These are phyloP conservation scores for Kernera saxatilis DNA, from an alignment of 345 rosid genomes.

Conservation along the genomic window DNA sequence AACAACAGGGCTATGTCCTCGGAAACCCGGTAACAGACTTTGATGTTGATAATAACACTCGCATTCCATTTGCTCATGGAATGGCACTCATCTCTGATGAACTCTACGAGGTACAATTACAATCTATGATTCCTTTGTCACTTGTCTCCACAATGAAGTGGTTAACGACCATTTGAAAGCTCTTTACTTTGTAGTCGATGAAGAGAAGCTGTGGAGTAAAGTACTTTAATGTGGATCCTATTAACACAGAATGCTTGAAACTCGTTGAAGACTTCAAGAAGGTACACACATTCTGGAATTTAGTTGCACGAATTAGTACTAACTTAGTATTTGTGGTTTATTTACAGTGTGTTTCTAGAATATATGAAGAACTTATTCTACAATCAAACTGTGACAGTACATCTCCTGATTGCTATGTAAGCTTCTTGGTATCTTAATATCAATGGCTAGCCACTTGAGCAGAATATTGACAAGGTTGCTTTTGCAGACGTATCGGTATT, in stretches of 20 bases:
- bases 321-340: background rate
- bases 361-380: background rate
- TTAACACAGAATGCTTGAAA: constrained; percentile 33
- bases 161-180: background rate
- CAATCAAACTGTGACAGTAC: background rate
- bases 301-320: background rate
- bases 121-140: background rate
- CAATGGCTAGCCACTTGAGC: background rate
- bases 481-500: background rate
- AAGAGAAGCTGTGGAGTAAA: constrained; percentile 41
- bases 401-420: constrained; percentile 19
- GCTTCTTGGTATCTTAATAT: background rate
- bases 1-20: constrained; percentile 52
- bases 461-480: background rate
- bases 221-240: constrained; percentile 18
- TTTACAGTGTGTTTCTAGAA: constrained; percentile 7
- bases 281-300: background rate
- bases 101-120: constrained; percentile 43
- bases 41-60: constrained; percentile 28
- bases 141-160: background rate
- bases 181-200: constrained; percentile 36
- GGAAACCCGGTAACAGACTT: constrained; percentile 46
- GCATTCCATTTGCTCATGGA: constrained; percentile 52
- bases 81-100: constrained; percentile 39
- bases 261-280: background rate